Base-by-base conservation (phyloP, 1,284 basidiomycete genomes). In the Xerocomus nothofagi region DNA sequence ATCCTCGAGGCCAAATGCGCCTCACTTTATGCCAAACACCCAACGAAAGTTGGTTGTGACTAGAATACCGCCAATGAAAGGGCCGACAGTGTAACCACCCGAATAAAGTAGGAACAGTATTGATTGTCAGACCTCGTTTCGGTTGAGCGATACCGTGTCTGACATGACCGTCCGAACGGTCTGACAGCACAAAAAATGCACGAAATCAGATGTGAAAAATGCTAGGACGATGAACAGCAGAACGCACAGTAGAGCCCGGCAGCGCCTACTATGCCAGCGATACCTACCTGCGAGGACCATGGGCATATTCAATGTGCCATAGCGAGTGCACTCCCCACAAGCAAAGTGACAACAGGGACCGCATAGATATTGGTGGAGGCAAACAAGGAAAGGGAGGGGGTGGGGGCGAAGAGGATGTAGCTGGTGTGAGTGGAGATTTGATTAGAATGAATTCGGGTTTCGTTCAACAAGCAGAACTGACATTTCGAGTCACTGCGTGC, bases 21-120 rank as follows among this genome's bases (percentile, higher is more conserved):
- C 73, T 53, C 44, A 76, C 76, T 80, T 80, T 66, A 80, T 80
- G 3, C 72, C 78, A 50, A 79, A 80, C 14, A 80, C 72, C 77
- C 77, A 80, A 24, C 78, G 71, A 59, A 76, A 80, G 39, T 63
- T 72, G 7, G 72, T 59, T 2, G 56, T 55, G 4, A 72, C 62
- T 6, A 80, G 57, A 21, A 54, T 68, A 5, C 78, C 79, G 4
- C 78, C 78, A 39, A 78, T 73, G 39, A 73, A 59, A 0, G 78
- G 78, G 0, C 78, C 78, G 5, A 73, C 45, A 38, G 62, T 69
- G 49, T 67, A 79, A 0, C 78, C 77, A 27, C 76, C 50, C 0
- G 69, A 46, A 59, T 76, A 80, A 2, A 79, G 66, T 4, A 76
- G 33, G 53, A 77, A 74, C 20, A 77, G 31, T 42, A 71, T 57